A percentile compares a stretch with the other conserved stretches of the same genome.
Conservation (phyloP, 2,329 filamentous ascomycete genomes). For the Ceratocystis diversiconidia region DNA sequence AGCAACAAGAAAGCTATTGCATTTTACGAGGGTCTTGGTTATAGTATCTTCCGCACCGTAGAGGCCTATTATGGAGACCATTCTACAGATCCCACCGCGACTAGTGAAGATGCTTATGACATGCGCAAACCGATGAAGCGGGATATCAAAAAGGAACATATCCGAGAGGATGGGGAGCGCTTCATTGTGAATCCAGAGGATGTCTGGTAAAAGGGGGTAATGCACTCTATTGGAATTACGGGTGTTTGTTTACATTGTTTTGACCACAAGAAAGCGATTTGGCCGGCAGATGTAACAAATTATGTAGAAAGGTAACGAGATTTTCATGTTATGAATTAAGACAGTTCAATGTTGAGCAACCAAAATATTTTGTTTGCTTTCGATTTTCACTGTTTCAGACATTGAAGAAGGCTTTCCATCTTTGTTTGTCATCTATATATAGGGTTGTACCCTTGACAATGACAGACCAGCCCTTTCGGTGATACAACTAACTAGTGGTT, state of each 20-base stretch:
- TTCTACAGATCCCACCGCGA: constrained; percentile 45
- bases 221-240: neutral
- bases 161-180: constrained; percentile 67
- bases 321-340: neutral
- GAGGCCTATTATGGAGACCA: constrained; percentile 90
- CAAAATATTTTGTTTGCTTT: too few species aligned
- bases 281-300: neutral
- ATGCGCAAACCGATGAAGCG: constrained; percentile 86
- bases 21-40: constrained; percentile 84
- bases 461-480: neutral
- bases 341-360: too few species aligned
- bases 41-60: constrained; percentile 78
- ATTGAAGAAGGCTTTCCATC: too few species aligned
- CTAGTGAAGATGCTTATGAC: constrained; percentile 79
- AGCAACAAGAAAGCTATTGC: constrained; percentile 78
- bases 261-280: too few species aligned
- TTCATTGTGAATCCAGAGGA: constrained; percentile 68
- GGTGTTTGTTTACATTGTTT: too few species aligned
- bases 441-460: neutral
- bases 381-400: too few species aligned
- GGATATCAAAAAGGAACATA: constrained; percentile 60
- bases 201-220: constrained; percentile 50
- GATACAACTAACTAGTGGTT: neutral
- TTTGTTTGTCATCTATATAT: neutral
- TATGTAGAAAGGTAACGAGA: neutral